These are phyloP conservation scores for Anthracocystis panici-leucophaei DNA, from an alignment of 1,284 basidiomycete genomes.

Conservation along the genomic window DNA sequence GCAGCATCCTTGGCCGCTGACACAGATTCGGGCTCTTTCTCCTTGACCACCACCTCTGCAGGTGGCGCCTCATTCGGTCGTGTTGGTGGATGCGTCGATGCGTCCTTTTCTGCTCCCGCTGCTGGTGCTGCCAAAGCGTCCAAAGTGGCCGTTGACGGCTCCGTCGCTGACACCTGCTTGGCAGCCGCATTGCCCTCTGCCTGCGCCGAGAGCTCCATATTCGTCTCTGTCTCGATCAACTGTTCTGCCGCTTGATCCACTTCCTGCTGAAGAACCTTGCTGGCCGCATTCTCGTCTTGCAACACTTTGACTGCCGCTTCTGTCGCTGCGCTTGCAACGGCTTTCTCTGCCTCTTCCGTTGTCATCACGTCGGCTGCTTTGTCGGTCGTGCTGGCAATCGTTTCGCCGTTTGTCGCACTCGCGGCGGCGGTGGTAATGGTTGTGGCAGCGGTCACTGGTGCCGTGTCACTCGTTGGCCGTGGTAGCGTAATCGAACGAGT, in stretches of 20 bases:
- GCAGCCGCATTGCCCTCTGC: slow-evolving; percentile 27
- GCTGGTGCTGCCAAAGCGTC: background rate
- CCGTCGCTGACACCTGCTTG: background rate
- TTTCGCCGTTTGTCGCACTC: background rate
- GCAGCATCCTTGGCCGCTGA: background rate
- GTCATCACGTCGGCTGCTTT: slow-evolving; percentile 20
- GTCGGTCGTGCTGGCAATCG: background rate
- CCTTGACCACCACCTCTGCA: slow-evolving; percentile 43
- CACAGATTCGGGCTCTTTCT: slow-evolving; percentile 19
- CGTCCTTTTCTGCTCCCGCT: slow-evolving; percentile 3
- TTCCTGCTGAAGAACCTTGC: slow-evolving; percentile 14
- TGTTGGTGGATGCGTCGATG: background rate
- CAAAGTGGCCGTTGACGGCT: background rate
- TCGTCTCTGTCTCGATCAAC: slow-evolving; percentile 38
- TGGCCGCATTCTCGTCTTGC: slow-evolving; percentile 28
- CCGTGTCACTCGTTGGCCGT: background rate
- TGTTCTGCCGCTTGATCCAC: slow-evolving; percentile 37
- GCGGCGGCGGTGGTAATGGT: background rate
- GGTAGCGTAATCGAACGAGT: slow-evolving; percentile 36
- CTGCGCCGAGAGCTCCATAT: slow-evolving; percentile 35
- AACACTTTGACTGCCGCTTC: slow-evolving; percentile 43
- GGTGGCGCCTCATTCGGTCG: slow-evolving; percentile 21
- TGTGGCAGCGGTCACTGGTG: slow-evolving; percentile 4
- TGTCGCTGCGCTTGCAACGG: slow-evolving; percentile 38
- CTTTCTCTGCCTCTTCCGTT: slow-evolving; percentile 46